Evolutionary conservation across 108 stramenopile genomes (phyloP).

Genomic region (Aurantiochytrium sp.): DNA sequence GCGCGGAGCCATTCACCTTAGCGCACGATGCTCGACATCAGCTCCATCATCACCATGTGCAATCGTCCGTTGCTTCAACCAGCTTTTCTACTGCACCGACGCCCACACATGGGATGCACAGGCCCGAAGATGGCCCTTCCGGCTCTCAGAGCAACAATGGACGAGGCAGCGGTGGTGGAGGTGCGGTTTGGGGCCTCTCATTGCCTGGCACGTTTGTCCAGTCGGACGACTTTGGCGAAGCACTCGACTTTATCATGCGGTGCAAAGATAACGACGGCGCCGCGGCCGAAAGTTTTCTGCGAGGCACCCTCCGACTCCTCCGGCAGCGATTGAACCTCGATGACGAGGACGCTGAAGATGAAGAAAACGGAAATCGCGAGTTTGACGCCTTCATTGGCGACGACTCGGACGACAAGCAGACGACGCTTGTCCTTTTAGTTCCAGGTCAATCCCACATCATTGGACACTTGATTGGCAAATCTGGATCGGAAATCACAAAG

Average conservation of each 20-base stretch:
- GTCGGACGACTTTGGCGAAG: neutral
- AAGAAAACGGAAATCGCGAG: neutral
- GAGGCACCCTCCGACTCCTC: neutral
- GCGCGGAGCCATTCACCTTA: neutral
- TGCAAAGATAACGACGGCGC: neutral
- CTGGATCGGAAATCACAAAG: neutral
- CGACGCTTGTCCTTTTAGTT: neutral
- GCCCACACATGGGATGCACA: too few relatives aligned
- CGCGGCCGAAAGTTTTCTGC: neutral
- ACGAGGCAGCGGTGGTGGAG: neutral
- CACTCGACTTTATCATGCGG: neutral
- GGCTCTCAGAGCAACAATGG: neutral
- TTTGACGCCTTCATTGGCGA: slow-evolving; percentile 7
- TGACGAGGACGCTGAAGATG: neutral
- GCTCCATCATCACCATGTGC: neutral
- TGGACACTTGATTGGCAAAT: neutral
- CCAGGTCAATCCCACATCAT: slow-evolving; percentile 10
- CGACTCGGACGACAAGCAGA: neutral
- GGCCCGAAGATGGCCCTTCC: too few relatives aligned
- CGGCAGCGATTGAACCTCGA: neutral
- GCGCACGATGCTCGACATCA: neutral
- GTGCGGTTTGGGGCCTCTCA: neutral
- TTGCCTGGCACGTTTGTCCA: neutral
- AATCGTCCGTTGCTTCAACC: too few relatives aligned
- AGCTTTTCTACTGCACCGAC: too few relatives aligned